phyloP scores from a whole-genome alignment of 139 green algal species.

The Edaphochlamys debaryana region DNA sequence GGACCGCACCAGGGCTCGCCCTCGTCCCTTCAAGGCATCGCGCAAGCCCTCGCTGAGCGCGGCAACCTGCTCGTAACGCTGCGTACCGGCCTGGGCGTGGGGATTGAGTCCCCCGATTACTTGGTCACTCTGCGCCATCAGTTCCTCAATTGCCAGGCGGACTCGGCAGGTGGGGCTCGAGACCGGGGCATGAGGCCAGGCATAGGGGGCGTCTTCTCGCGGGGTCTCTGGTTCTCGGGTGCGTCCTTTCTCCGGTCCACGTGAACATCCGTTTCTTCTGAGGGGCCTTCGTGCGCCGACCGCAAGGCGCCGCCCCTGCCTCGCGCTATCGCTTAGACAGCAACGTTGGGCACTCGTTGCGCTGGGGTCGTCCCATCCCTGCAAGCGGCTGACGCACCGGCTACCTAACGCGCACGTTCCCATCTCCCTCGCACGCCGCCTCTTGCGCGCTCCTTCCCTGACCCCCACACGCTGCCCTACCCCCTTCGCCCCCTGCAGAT shows the following conservation, averaged over 20 bases:
- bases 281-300: too few species aligned
- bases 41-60: not conserved
- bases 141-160: constrained; percentile 10
- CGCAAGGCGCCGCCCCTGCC: too few species aligned
- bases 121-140: constrained; percentile 20
- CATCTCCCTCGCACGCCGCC: not conserved
- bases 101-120: not conserved
- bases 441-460: not conserved
- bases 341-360: not conserved
- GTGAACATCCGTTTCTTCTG: too few species aligned
- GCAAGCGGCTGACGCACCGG: too few species aligned
- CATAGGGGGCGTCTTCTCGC: too few species aligned
- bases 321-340: not conserved
- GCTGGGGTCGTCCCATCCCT: too few species aligned
- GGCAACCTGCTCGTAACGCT: constrained; percentile 19
- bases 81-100: not conserved
- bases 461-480: not conserved
- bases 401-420: too few species aligned
- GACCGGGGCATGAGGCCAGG: too few species aligned
- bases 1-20: not conserved
- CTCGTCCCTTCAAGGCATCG: not conserved
- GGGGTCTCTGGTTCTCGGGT: too few species aligned
- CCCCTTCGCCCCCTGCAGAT: not conserved
- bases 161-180: constrained; percentile 7
- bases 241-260: too few species aligned